These are phyloP conservation scores for Postia placenta DNA, from an alignment of 768 basidiomycete genomes.

Conservation along the genomic window DNA sequence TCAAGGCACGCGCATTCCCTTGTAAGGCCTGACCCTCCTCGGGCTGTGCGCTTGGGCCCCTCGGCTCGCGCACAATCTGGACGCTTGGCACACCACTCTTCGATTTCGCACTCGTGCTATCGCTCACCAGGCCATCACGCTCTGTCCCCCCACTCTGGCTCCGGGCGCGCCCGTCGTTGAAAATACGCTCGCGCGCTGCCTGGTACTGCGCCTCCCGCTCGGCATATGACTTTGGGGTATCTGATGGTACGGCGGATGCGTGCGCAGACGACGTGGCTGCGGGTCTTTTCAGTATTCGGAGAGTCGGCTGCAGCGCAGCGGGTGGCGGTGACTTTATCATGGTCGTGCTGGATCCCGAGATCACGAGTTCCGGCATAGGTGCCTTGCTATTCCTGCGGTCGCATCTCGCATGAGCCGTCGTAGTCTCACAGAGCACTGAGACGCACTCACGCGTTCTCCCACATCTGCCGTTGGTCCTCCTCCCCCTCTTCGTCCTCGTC, in stretches of 20 bases:
- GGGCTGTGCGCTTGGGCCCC: slow-evolving; percentile 1
- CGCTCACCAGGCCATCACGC: background rate
- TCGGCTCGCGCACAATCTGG: slow-evolving; percentile 9
- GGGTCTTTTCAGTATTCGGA: slow-evolving; percentile 73
- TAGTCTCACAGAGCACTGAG: slow-evolving; percentile 5
- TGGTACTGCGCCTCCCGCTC: slow-evolving; percentile 72
- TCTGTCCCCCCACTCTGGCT: background rate
- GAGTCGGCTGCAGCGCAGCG: slow-evolving; percentile 51
- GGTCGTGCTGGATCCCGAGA: slow-evolving; percentile 31
- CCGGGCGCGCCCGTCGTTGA: slow-evolving; percentile 26
- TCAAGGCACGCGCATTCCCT: background rate
- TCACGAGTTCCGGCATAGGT: slow-evolving; percentile 64
- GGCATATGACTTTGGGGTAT: slow-evolving; percentile 36
- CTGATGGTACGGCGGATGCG: slow-evolving; percentile 14
- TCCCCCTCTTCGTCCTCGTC: slow-evolving; percentile 40
- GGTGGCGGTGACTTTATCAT: slow-evolving; percentile 39
- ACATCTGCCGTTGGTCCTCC: slow-evolving; percentile 47
- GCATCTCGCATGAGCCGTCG: slow-evolving; percentile 3
- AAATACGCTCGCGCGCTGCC: slow-evolving; percentile 70
- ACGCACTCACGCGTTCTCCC: slow-evolving; percentile 65
- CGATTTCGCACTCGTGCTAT: background rate
- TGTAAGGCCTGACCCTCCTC: background rate
- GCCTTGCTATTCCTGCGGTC: slow-evolving; percentile 45
- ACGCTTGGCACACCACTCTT: slow-evolving; percentile 1
- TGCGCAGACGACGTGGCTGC: slow-evolving; percentile 23